Evolutionary conservation across 2,329 filamentous ascomycete species (phyloP).

Genomic region (Diaporthe humulicola): DNA sequence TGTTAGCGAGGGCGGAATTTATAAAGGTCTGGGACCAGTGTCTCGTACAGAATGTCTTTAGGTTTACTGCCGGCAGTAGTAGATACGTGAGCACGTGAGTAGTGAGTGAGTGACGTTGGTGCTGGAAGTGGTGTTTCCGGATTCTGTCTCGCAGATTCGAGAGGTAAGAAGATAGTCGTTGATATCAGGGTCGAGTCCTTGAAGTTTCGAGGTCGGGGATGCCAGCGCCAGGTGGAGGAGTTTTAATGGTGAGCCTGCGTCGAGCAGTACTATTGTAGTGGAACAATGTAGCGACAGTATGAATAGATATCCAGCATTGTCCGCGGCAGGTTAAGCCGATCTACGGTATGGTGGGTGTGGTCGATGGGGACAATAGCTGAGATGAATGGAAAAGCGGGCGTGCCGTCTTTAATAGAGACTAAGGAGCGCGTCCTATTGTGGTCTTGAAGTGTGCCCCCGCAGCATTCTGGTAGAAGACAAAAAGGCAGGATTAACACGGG

Average conservation of each 20-base stretch:
- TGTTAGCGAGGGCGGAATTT: constrained; percentile 14
- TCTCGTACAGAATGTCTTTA: not conserved
- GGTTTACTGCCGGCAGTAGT: constrained; percentile 38
- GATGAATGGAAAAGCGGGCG: constrained; percentile 31
- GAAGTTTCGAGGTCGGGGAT: not conserved
- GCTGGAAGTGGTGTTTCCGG: constrained; percentile 11
- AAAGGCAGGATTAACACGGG: not conserved
- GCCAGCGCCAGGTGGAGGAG: constrained; percentile 21
- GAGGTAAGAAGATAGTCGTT: not conserved
- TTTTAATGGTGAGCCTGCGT: constrained; percentile 36
- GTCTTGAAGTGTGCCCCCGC: not conserved
- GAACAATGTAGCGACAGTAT: constrained; percentile 35
- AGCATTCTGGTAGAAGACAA: constrained; percentile 16
- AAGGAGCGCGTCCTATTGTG: constrained; percentile 27
- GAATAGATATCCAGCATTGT: constrained; percentile 37
- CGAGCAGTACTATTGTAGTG: constrained; percentile 38
- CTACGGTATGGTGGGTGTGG: constrained; percentile 23
- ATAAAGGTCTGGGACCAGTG: not conserved
- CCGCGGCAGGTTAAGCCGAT: constrained; percentile 38
- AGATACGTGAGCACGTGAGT: not conserved
- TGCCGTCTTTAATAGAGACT: constrained; percentile 36
- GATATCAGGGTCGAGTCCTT: not conserved
- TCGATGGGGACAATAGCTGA: constrained; percentile 1
- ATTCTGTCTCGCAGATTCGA: constrained; percentile 39
- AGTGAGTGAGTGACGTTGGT: constrained; percentile 23